phyloP scores from a whole-genome alignment of 208 protist species.

The Trypanosoma scelopori region DNA sequence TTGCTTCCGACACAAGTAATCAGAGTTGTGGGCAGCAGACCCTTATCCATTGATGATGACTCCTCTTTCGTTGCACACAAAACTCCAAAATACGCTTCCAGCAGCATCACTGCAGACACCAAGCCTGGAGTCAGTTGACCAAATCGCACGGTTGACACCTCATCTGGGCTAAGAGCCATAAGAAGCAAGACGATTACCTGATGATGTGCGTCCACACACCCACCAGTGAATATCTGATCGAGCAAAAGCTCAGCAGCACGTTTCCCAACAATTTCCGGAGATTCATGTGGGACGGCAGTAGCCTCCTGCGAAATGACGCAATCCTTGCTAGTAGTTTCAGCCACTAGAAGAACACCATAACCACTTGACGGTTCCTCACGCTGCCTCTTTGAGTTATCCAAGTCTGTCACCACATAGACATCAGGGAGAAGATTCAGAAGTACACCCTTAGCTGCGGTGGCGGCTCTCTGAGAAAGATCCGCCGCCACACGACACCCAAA shows the following conservation, averaged over 20 bases:
- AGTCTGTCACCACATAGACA: constrained; percentile 92
- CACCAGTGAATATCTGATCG: constrained; percentile 86
- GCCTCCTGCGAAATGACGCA: constrained; percentile 87
- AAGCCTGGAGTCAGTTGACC: constrained; percentile 66
- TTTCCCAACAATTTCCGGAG: constrained; percentile 85
- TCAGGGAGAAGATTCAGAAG: constrained; percentile 90
- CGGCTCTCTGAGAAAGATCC: constrained; percentile 86
- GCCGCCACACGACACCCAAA: constrained; percentile 84
- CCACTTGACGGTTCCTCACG: constrained; percentile 64
- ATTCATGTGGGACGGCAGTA: constrained; percentile 58
- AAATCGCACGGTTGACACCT: constrained; percentile 91
- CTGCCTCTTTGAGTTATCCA: constrained; percentile 61
- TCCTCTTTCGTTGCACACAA: constrained; percentile 83
- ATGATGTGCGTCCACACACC: constrained; percentile 88
- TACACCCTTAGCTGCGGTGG: constrained; percentile 85
- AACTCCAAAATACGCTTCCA: constrained; percentile 88
- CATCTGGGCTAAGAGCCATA: constrained; percentile 90
- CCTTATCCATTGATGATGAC: constrained; percentile 42
- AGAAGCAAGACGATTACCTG: constrained; percentile 90
- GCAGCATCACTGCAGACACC: constrained; percentile 79
- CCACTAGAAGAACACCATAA: constrained; percentile 91
- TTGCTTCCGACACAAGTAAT: constrained; percentile 89
- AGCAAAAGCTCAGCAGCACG: constrained; percentile 75
- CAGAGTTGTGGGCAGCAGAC: constrained; percentile 61
- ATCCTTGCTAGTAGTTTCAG: constrained; percentile 89